Conservation (phyloP, 768 basidiomycete species). For the Heimioporus sp. region DNA sequence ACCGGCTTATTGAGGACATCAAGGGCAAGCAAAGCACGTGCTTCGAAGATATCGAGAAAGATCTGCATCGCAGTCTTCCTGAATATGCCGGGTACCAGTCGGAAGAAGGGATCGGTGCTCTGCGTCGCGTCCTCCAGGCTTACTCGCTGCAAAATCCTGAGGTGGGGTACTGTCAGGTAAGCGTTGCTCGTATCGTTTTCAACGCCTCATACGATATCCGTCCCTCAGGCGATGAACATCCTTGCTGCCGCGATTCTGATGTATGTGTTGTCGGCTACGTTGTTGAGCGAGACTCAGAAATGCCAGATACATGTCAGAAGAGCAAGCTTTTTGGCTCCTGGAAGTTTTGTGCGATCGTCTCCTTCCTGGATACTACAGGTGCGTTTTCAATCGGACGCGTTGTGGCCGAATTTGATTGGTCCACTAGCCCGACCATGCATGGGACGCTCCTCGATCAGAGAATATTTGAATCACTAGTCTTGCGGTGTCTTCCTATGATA, state of each 20-base stretch:
- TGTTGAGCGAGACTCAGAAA: neutral
- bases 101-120: constrained; percentile 78
- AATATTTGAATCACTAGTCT: constrained; percentile 93
- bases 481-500: constrained; percentile 86
- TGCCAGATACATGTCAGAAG: constrained; percentile 94
- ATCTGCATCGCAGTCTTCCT: constrained; percentile 91
- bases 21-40: constrained; percentile 78
- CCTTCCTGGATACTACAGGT: constrained; percentile 97
- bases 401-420: constrained; percentile 2
- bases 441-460: constrained; percentile 98
- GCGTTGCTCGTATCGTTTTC: constrained; percentile 8
- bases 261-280: constrained; percentile 39
- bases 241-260: constrained; percentile 93
- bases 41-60: constrained; percentile 99
- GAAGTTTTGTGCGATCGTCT: constrained; percentile 94
- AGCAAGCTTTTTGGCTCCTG: constrained; percentile 96
- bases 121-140: constrained; percentile 89
- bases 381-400: constrained; percentile 16
- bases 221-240: constrained; percentile 89
- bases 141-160: constrained; percentile 96
- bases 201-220: neutral
- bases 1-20: constrained; percentile 70
- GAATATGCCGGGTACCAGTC: constrained; percentile 97
- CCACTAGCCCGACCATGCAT: constrained; percentile 88
- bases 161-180: constrained; percentile 89